Evolutionary conservation across 257 asterid species (phyloP).

Genomic region (Solanum gandarillasii): DNA sequence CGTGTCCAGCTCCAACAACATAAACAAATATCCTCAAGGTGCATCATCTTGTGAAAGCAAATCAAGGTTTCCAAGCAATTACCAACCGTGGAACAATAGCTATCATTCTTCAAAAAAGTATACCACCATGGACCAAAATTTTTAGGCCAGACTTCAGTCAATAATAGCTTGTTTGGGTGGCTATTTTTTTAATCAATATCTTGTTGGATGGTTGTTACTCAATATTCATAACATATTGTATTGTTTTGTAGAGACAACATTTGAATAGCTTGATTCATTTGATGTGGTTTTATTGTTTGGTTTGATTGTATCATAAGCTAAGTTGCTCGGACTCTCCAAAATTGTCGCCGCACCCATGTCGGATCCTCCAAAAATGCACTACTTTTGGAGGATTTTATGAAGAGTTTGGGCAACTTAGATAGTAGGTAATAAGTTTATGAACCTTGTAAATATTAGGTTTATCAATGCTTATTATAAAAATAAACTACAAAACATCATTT

Average conservation of each 20-base stretch:
- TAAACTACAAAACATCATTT: background rate
- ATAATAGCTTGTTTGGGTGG: background rate
- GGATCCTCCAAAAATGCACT: background rate
- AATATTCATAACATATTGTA: background rate
- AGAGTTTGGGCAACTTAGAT: background rate
- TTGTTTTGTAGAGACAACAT: background rate
- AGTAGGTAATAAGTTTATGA: background rate
- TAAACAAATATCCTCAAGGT: background rate
- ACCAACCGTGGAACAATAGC: background rate
- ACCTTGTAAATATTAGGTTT: background rate
- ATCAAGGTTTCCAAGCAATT: background rate
- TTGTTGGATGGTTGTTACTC: background rate
- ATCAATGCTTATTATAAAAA: background rate
- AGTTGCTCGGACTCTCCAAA: background rate
- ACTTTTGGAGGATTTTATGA: background rate
- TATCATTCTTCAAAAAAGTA: background rate
- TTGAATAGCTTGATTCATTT: background rate
- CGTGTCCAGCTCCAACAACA: background rate
- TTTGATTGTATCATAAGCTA: background rate
- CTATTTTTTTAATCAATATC: background rate
- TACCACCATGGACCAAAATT: background rate
- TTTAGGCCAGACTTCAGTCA: background rate
- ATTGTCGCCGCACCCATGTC: background rate
- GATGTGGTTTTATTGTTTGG: background rate
- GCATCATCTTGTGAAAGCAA: background rate